phyloP scores from a whole-genome alignment of 192 early-diverging fungal species.

The Diversispora epigaea region DNA sequence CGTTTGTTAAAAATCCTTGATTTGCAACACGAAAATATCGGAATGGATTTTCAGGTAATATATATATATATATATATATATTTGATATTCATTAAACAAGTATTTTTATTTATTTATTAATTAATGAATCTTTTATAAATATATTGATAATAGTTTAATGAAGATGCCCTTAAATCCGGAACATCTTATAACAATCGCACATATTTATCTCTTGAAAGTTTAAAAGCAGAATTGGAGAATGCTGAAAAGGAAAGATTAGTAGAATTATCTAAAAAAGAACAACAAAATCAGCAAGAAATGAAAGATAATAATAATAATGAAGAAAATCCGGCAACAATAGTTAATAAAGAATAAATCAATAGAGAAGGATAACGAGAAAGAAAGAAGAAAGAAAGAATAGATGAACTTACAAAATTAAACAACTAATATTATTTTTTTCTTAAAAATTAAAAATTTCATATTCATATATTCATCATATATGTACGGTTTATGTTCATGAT shows the following conservation, averaged over 20 bases:
- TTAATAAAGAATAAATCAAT: too few species aligned
- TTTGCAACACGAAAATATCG: constrained; percentile 38
- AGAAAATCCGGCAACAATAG: too few species aligned
- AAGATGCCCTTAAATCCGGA: constrained; percentile 32
- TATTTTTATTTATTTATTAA: not conserved
- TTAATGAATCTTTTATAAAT: constrained; percentile 7
- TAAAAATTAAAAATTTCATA: too few species aligned
- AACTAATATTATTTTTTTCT: too few species aligned
- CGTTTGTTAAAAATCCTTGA: constrained; percentile 43
- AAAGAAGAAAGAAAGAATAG: too few species aligned
- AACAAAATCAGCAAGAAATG: not conserved
- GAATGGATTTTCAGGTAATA: constrained; percentile 46
- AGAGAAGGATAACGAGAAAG: too few species aligned
- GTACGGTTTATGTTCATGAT: too few species aligned
- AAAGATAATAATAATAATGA: too few species aligned
- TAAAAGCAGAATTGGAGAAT: constrained; percentile 30
- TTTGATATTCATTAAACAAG: not conserved
- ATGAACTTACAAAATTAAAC: too few species aligned
- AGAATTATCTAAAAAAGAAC: not conserved
- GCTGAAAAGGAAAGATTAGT: constrained; percentile 2
- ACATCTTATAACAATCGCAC: constrained; percentile 31
- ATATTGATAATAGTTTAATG: constrained; percentile 22
- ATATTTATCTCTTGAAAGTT: constrained; percentile 21
- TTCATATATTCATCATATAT: too few species aligned
- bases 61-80: not conserved